Evolutionary conservation across 2,329 filamentous ascomycete species (phyloP), one percentile per base, ranked within the genome.

Genomic region (Ophiostoma sp.): DNA sequence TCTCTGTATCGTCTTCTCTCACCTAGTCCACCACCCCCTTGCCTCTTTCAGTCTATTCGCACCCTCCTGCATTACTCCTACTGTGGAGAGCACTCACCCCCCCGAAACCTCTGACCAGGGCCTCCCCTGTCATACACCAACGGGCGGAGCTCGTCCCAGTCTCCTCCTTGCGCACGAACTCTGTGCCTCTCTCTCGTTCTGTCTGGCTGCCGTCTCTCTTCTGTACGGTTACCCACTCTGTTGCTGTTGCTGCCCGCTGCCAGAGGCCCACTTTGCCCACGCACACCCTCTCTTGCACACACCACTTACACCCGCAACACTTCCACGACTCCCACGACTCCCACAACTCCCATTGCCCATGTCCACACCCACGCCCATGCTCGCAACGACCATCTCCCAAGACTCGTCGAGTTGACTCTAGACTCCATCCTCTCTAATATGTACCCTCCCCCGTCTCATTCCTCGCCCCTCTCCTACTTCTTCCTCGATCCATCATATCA

Each of bases 61-160:
- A 67, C 70, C 57, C 44, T 68, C 39, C 68, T 70, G 66, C 65
- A 69, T 71, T 69, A 44, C 57, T 68, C 68, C 36, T 69, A 65
- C 62, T 65, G 67, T 68, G 70, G 67, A 69, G 39, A 65, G 67
- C 33, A 33, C 17, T 31, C 48, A 41, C 33, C 52, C 52, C 52
- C 62, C 70, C 62, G 57, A 71, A 71, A 41, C 27, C 67, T 60
- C 39, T 52, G 31, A 11, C 64, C 68, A 69, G 66, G 70, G 67
- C 31, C 23, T 39, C 66, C 70, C 68, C 70, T 69, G 68, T 71
- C 68, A 65, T 39, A 69, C 70, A 68, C 65, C 68, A 65, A 69
- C 65, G 64, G 70, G 70, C 54, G 70, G 70, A 69, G 68, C 54
- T 71, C 60, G 15, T n/a, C 54, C 68, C 64, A 69, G 64, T 62